Conservation (phyloP, 1,284 basidiomycete genomes). For the Entoloma clypeatum region DNA sequence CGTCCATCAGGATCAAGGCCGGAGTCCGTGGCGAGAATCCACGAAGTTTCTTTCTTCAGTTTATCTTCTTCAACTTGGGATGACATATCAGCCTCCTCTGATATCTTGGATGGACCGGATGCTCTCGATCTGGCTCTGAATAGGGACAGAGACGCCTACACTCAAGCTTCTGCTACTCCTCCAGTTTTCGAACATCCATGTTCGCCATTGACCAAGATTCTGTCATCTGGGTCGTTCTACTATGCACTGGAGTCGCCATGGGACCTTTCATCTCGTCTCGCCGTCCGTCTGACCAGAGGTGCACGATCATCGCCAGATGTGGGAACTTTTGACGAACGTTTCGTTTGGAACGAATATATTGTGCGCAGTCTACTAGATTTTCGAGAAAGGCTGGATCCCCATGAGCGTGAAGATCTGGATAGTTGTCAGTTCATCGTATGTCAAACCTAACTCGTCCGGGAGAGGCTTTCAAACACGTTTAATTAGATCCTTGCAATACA, state of each 20-base stretch:
- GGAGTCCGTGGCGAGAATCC: conserved; percentile 70
- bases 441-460: conserved; percentile 10
- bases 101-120: conserved; percentile 49
- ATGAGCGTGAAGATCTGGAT: conserved; percentile 71
- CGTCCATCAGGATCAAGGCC: conserved; percentile 53
- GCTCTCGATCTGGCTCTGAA: conserved; percentile 42
- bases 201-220: conserved; percentile 83
- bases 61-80: conserved; percentile 71
- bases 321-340: conserved; percentile 73
- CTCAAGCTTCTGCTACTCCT: conserved; percentile 37
- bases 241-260: conserved; percentile 80
- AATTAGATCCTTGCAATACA: conserved; percentile 88
- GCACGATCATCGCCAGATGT: conserved; percentile 48
- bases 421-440: conserved; percentile 77
- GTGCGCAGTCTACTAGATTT: conserved; percentile 79
- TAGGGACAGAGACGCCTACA: conserved; percentile 54
- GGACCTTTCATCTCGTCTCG: conserved; percentile 84
- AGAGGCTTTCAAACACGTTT: conserved; percentile 28
- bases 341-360: conserved; percentile 87
- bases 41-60: conserved; percentile 76
- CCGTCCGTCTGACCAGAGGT: conserved; percentile 59
- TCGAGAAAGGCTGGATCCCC: conserved; percentile 65
- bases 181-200: conserved; percentile 86
- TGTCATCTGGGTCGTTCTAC: conserved; percentile 93
- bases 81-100: conserved; percentile 50